Base-by-base conservation (phyloP, 169 alveolate genomes). In the Neospora caninum region DNA sequence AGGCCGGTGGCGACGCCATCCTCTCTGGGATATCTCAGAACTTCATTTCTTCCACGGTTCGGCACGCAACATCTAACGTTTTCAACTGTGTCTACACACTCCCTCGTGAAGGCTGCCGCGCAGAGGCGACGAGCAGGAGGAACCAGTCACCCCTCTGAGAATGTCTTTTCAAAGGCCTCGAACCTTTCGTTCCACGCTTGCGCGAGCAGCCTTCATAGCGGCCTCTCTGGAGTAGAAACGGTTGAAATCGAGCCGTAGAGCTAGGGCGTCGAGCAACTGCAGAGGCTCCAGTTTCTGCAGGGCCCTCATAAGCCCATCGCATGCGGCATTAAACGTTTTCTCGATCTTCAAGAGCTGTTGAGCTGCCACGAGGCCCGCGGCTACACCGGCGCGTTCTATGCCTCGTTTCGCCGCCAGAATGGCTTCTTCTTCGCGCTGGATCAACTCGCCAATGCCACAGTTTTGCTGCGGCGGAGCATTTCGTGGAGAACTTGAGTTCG, bases 241-340 rank as follows among this genome's bases (percentile, higher is more conserved):
- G 39, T 82, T 82, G 89, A 41, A 82, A 27, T 82, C 67, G 41
- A 82, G 89, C 10, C 89, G 27, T 20, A 82, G 89, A 9, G 89
- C 67, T 7, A 82, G 89, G 25, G 69, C 89, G 41, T 82, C 67
- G 25, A 82, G 89, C 53, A 82, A 31, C 89, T 82, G 89, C 89
- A 82, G 67, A 29, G 89, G 89, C 64, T 41, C 89, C 34, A 82
- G 89, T 67, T 82, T 38, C 53, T 42, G 89, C 41, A 82, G 89
- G 7, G 54, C 67, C 1, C 67, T 10, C 64, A 82, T 41, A 20
- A 82, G 89, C n/a, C 43, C 53, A 10, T 38, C 89, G 67, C 89
- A 82, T 18, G 89, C 89, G 7, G 43, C 67, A 39, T 82, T 18
- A 34, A 82, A 82, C 54, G 0, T 38, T 7, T 82, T 16, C 89